These are phyloP conservation scores for Pichia sp. DNA, from an alignment of 1,139 yeast genomes.

Conservation along the genomic window DNA sequence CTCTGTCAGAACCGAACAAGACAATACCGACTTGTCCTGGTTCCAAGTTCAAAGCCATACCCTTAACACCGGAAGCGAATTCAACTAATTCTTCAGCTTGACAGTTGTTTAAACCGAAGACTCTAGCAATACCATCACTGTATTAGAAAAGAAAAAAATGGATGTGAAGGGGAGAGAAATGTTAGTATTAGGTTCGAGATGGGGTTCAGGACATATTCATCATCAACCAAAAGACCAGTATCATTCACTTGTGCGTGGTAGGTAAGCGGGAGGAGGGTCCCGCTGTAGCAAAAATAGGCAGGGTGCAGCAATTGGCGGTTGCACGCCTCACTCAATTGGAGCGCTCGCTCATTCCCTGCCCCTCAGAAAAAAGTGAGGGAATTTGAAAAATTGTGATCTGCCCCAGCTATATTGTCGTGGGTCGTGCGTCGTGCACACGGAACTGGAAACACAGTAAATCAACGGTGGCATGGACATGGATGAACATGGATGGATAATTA, in stretches of 20 bases:
- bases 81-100: constrained; percentile 99
- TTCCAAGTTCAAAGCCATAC: constrained; percentile 99
- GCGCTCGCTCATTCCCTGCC: background rate
- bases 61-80: constrained; percentile 98
- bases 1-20: constrained; percentile 98
- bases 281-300: too few species aligned
- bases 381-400: background rate
- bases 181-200: background rate
- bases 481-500: background rate
- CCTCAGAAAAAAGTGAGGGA: background rate
- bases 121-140: constrained; percentile 99
- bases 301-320: background rate
- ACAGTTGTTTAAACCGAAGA: constrained; percentile 98
- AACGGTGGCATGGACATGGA: too few species aligned
- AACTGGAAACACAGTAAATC: background rate
- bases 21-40: constrained; percentile 99
- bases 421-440: background rate
- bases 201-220: background rate
- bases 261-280: too few species aligned
- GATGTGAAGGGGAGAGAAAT: background rate
- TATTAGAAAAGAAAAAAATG: constrained; percentile 7
- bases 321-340: background rate
- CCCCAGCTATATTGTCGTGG: background rate
- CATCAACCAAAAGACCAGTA: background rate
- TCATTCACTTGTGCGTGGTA: too few species aligned